These are phyloP conservation scores for Zea luxurians DNA, from an alignment of 176 grass and related monocot genomes.

Conservation along the genomic window DNA sequence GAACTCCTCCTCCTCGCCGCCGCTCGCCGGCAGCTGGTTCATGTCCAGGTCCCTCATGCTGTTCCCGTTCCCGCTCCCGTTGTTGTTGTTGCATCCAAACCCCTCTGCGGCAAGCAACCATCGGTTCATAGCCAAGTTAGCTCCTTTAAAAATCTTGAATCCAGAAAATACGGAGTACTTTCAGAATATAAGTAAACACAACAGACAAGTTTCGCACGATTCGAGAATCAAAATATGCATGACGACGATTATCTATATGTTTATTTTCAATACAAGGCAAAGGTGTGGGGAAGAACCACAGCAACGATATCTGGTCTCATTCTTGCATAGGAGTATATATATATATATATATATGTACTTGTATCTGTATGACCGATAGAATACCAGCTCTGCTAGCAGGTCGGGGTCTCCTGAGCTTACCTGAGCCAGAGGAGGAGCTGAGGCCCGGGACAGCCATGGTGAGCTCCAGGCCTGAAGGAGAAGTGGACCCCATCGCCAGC, in stretches of 20 bases:
- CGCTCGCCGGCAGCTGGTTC: conserved; percentile 85
- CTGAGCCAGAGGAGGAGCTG: conserved; percentile 76
- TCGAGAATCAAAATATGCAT: background rate
- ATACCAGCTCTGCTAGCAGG: background rate
- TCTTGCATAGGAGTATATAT: background rate
- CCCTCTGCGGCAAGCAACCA: conserved; percentile 50
- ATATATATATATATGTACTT: background rate
- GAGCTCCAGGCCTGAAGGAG: conserved; percentile 76
- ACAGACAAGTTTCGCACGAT: background rate
- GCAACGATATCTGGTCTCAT: background rate
- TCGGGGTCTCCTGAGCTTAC: conserved; percentile 36
- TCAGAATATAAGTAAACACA: too few relatives aligned
- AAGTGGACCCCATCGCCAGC: conserved; percentile 59
- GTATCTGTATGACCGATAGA: background rate
- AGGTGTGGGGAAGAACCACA: background rate
- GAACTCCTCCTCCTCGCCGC: conserved; percentile 79
- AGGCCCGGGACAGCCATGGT: conserved; percentile 94
- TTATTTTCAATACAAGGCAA: background rate
- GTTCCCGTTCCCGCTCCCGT: conserved; percentile 29
- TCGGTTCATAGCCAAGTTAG: background rate
- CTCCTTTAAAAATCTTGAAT: background rate
- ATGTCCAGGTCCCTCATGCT: conserved; percentile 89
- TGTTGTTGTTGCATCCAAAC: conserved; percentile 37
- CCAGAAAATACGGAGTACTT: too few relatives aligned
- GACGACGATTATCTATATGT: background rate